Evolutionary conservation across 2,329 filamentous ascomycete genomes (phyloP).

Genomic region (Lachnellula subtilissima): DNA sequence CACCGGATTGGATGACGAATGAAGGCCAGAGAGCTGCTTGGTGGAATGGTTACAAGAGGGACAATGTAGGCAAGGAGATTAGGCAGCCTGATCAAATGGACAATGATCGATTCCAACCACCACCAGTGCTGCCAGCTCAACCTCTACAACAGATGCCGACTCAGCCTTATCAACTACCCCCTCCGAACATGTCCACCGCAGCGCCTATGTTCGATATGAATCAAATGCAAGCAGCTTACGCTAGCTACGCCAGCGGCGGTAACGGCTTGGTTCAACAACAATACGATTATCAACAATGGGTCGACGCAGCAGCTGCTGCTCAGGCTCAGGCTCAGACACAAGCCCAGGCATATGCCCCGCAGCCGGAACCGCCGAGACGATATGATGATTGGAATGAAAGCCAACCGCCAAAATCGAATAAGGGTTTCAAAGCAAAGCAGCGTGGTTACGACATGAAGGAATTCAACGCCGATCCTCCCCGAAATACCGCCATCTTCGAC

Average conservation of each 20-base stretch:
- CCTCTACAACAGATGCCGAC: slow-evolving; percentile 13
- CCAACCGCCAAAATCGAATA: not conserved
- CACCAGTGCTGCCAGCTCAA: slow-evolving; percentile 28
- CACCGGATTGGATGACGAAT: slow-evolving; percentile 48
- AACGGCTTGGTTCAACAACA: slow-evolving; percentile 12
- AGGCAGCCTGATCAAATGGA: slow-evolving; percentile 35
- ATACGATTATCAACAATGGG: slow-evolving; percentile 22
- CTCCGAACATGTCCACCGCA: slow-evolving; percentile 8
- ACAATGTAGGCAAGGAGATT: slow-evolving; percentile 36
- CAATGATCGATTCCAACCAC: slow-evolving; percentile 20
- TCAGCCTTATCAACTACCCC: slow-evolving; percentile 14
- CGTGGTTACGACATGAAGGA: slow-evolving; percentile 16
- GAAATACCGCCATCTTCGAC: slow-evolving; percentile 19
- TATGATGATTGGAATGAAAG: slow-evolving; percentile 18
- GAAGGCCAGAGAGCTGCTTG: slow-evolving; percentile 47
- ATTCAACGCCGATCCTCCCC: slow-evolving; percentile 3
- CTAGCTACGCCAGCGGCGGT: slow-evolving; percentile 19
- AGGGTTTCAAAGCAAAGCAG: slow-evolving; percentile 8
- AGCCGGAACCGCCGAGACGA: slow-evolving; percentile 17
- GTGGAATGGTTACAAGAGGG: slow-evolving; percentile 44
- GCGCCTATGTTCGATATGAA: slow-evolving; percentile 16
- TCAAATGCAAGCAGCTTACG: slow-evolving; percentile 25
- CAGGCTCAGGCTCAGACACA: slow-evolving; percentile 15
- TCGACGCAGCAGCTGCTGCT: not conserved
- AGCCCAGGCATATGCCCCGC: slow-evolving; percentile 9